A percentile compares a stretch with the other conserved stretches of the same genome.
These are phyloP conservation scores for Mucor ambiguus DNA, from an alignment of 371 early-diverging fungal genomes.

Conservation along the genomic window DNA sequence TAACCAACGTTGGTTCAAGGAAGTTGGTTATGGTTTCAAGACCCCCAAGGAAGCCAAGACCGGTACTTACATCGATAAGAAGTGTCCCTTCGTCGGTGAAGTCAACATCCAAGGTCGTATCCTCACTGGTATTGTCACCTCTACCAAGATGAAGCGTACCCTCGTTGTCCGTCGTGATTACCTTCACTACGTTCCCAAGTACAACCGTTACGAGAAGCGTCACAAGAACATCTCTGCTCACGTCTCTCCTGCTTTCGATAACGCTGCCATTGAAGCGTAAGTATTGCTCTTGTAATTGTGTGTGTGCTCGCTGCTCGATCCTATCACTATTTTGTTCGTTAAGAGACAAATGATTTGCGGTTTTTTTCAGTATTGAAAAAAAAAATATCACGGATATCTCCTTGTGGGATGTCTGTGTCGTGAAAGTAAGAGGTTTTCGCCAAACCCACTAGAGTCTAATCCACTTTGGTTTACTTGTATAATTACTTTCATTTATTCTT, in stretches of 20 bases:
- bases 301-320: not conserved
- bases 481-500: not conserved
- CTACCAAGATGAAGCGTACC: conserved; percentile 99
- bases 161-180: conserved; percentile 98
- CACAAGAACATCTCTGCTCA: conserved; percentile 99
- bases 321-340: conserved; percentile 22
- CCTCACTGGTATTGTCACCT: conserved; percentile 95
- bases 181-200: conserved; percentile 99
- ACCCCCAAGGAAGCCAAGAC: conserved; percentile 99
- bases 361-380: not conserved
- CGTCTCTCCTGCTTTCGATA: conserved; percentile 98
- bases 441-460: not conserved
- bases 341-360: conserved; percentile 10
- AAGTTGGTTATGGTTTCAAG: conserved; percentile 99
- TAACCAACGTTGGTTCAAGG: conserved; percentile 95
- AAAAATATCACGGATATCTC: not conserved
- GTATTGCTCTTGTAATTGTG: conserved; percentile 16
- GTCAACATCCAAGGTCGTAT: conserved; percentile 99
- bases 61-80: conserved; percentile 99
- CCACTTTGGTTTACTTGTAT: not conserved
- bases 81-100: conserved; percentile 99
- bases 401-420: not conserved
- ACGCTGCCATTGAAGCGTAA: conserved; percentile 72
- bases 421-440: not conserved
- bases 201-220: conserved; percentile 99